Percentiles rank a stretch among this genome's conserved stretches.
Evolutionary conservation across 768 basidiomycete genomes (phyloP).

Genomic region (Leucocoprinus birnbaumii): DNA sequence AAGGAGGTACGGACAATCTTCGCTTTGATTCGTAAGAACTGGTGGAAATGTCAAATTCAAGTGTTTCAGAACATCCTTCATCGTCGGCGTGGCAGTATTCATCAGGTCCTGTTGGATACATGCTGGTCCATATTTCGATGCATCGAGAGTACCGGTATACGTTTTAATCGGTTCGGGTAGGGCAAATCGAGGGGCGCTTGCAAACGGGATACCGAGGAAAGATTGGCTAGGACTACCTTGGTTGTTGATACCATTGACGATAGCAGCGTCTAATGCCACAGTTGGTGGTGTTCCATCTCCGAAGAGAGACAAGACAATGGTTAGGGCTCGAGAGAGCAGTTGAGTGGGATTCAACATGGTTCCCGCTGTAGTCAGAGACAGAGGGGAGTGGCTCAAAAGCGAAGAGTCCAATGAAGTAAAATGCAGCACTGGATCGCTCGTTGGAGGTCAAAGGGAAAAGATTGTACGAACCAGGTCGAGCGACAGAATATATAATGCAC

Average conservation of each 20-base stretch:
- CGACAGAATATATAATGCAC: no score
- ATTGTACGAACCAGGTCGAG: no score
- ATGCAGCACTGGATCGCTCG: no score
- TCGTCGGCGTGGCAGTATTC: conserved; percentile 30
- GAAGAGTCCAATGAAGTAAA: no score
- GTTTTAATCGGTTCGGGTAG: conserved; percentile 34
- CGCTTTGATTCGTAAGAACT: conserved; percentile 24
- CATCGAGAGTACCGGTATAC: conserved; percentile 33
- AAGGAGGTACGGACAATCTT: conserved; percentile 40
- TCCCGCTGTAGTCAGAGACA: no score
- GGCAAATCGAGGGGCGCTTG: conserved; percentile 31
- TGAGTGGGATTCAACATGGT: background rate
- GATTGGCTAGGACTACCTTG: conserved; percentile 16
- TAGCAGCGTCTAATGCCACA: background rate
- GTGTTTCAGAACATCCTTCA: conserved; percentile 27
- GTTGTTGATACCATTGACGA: background rate
- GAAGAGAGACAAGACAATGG: background rate
- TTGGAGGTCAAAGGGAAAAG: no score
- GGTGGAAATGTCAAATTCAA: conserved; percentile 28
- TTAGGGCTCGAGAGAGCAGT: background rate
- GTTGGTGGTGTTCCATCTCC: background rate
- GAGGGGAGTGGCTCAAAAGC: no score
- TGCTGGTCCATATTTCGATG: conserved; percentile 36
- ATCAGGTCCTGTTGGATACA: conserved; percentile 43
- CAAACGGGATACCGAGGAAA: conserved; percentile 41